Evolutionary conservation across 2,329 filamentous ascomycete species (phyloP).

Genomic region (Cladosporium halotolerans): DNA sequence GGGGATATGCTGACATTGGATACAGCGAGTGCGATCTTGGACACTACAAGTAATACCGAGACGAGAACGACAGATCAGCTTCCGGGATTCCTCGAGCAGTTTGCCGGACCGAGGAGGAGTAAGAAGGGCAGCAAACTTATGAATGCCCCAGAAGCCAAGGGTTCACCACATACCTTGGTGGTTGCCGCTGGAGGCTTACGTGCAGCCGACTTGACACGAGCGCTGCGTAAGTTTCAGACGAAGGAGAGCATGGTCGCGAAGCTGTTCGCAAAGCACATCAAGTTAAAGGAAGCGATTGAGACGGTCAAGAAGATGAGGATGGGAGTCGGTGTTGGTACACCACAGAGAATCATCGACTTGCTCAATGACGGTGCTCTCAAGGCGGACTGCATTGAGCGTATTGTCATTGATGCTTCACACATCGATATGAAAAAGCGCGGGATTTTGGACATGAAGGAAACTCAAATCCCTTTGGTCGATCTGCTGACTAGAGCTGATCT

Average conservation of each 20-base stretch:
- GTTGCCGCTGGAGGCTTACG: slow-evolving; percentile 79
- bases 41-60: slow-evolving; percentile 70
- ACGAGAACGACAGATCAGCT: slow-evolving; percentile 65
- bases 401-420: slow-evolving; percentile 86
- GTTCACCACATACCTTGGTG: slow-evolving; percentile 69
- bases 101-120: slow-evolving; percentile 36
- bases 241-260: slow-evolving; percentile 78
- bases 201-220: slow-evolving; percentile 75
- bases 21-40: slow-evolving; percentile 65
- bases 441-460: slow-evolving; percentile 92
- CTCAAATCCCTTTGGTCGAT: slow-evolving; percentile 70
- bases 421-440: slow-evolving; percentile 93
- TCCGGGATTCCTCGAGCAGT: slow-evolving; percentile 68
- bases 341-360: slow-evolving; percentile 72
- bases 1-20: neutral
- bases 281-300: slow-evolving; percentile 76
- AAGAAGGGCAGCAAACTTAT: slow-evolving; percentile 53
- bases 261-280: slow-evolving; percentile 97
- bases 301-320: slow-evolving; percentile 64
- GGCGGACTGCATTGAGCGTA: slow-evolving; percentile 55
- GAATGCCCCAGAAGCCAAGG: slow-evolving; percentile 59
- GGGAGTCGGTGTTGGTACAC: slow-evolving; percentile 86
- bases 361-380: slow-evolving; percentile 61
- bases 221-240: slow-evolving; percentile 69
- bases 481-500: slow-evolving; percentile 67